Evolutionary conservation across 257 asterid species (phyloP).

Genomic region (Asclepias syriaca): DNA sequence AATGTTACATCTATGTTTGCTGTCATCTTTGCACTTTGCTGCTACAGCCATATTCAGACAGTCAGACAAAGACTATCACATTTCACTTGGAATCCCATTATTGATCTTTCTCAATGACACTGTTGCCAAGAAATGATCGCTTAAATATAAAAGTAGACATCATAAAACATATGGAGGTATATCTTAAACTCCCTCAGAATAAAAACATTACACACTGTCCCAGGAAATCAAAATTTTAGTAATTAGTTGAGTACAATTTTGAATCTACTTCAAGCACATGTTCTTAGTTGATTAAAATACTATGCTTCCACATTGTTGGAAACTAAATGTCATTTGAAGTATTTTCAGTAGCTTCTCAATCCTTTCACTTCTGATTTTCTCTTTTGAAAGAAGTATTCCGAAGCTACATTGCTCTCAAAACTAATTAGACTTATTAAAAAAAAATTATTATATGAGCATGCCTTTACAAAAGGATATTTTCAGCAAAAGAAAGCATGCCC

Average conservation of each 20-base stretch:
- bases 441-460: not conserved
- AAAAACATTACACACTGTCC: not conserved
- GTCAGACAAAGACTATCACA: not conserved
- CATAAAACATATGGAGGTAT: not conserved
- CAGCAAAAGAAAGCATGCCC: not conserved
- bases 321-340: not conserved
- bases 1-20: not conserved
- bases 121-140: not conserved
- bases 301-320: not conserved
- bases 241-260: not conserved
- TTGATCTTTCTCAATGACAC: too few relatives aligned
- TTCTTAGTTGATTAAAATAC: not conserved
- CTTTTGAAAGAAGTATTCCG: not conserved
- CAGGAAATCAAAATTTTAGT: not conserved
- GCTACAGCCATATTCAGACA: not conserved
- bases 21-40: not conserved
- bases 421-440: not conserved
- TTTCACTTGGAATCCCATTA: not conserved
- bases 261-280: not conserved
- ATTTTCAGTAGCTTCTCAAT: not conserved
- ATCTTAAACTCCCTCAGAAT: not conserved
- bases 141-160: not conserved
- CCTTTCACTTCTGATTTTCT: not conserved
- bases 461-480: not conserved
- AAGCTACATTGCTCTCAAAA: not conserved